Conservation (phyloP, 805 yeast species). For the Cyberlindnera euphorbiae region DNA sequence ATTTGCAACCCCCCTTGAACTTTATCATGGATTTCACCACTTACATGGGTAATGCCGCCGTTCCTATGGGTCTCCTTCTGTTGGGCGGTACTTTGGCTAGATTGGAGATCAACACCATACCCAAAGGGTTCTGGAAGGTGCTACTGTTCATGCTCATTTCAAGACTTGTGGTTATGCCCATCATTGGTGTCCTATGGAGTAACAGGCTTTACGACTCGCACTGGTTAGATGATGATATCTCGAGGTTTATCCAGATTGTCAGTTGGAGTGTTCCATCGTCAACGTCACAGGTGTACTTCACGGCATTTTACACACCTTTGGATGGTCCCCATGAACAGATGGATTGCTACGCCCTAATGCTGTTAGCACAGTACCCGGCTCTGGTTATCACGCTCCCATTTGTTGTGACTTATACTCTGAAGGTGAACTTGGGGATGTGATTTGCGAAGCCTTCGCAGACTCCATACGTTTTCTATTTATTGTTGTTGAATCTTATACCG, state of each 20-base stretch:
- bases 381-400: slow-evolving; percentile 71
- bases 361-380: slow-evolving; percentile 69
- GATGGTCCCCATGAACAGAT: slow-evolving; percentile 49
- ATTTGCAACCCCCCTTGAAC: slow-evolving; percentile 74
- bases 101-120: slow-evolving; percentile 52
- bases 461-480: no score
- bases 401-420: slow-evolving; percentile 30
- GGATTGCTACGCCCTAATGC: slow-evolving; percentile 77
- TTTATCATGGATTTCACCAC: slow-evolving; percentile 77
- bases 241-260: slow-evolving; percentile 68
- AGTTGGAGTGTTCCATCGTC: slow-evolving; percentile 84
- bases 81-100: slow-evolving; percentile 88
- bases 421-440: slow-evolving; percentile 11
- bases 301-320: slow-evolving; percentile 81
- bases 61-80: slow-evolving; percentile 78
- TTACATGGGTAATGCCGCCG: slow-evolving; percentile 82
- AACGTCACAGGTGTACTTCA: slow-evolving; percentile 80
- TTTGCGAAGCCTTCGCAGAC: no score
- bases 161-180: slow-evolving; percentile 68
- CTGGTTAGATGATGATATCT: slow-evolving; percentile 55
- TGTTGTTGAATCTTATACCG: no score
- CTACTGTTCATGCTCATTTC: slow-evolving; percentile 51
- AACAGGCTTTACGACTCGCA: slow-evolving; percentile 57
- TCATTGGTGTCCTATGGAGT: slow-evolving; percentile 67
- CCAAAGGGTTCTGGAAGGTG: slow-evolving; percentile 68